These are phyloP conservation scores for Gossypium bickii DNA, from an alignment of 345 rosid genomes.

Conservation along the genomic window DNA sequence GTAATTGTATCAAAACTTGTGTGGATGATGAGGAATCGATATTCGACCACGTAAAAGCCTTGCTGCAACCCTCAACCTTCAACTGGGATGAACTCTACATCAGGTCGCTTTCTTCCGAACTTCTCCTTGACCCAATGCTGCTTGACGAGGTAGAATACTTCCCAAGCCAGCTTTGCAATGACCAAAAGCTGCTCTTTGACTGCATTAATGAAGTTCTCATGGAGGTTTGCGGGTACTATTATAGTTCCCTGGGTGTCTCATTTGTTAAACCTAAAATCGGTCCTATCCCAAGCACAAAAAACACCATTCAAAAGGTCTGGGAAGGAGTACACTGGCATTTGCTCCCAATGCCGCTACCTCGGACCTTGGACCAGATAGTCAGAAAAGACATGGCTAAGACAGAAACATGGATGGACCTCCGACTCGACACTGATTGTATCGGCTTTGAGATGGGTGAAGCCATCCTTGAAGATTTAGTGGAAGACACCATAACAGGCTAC, in stretches of 20 bases:
- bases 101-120: constrained; percentile 53
- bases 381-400: constrained; percentile 60
- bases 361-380: constrained; percentile 65
- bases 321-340: constrained; percentile 73
- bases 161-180: constrained; percentile 42
- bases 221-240: constrained; percentile 44
- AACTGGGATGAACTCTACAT: constrained; percentile 66
- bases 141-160: constrained; percentile 47
- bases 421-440: constrained; percentile 38
- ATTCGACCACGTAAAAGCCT: constrained; percentile 44
- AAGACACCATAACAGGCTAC: constrained; percentile 42
- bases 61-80: constrained; percentile 50
- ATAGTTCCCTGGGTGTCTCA: constrained; percentile 50
- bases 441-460: constrained; percentile 45
- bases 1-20: constrained; percentile 31
- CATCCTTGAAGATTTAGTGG: constrained; percentile 62
- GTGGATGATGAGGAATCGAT: constrained; percentile 43
- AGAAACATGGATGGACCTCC: constrained; percentile 69
- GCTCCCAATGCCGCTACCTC: constrained; percentile 58
- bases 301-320: constrained; percentile 46
- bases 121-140: constrained; percentile 59
- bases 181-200: constrained; percentile 58
- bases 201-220: constrained; percentile 70
- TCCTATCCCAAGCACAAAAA: constrained; percentile 42
- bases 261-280: constrained; percentile 41